Base-by-base conservation (phyloP, 2,329 filamentous ascomycete genomes). In the Claviceps cyperi region DNA sequence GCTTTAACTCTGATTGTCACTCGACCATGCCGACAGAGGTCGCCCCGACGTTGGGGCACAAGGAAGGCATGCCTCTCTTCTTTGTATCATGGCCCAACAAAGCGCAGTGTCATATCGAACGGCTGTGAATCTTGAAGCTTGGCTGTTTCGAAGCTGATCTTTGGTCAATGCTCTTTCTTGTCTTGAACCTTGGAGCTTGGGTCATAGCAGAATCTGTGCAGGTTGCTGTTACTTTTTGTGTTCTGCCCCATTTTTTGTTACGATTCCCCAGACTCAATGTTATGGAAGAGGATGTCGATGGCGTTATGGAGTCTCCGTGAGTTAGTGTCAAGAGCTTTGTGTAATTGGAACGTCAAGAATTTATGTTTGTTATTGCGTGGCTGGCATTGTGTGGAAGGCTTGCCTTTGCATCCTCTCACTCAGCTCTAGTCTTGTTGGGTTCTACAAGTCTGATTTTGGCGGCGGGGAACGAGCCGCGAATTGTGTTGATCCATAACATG, bases 401-500 rank as follows among this genome's bases (percentile, higher is more conserved):
- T 13, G 17, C 5, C 15, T 15, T 32, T 39, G n/a, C 39, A n/a
- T 19, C 39, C 36, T 21, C n/a, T 7, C 36, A 35, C 15, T 13
- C 9, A 24, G 19, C 39, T 43, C 15, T 43, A 43, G 28, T 13
- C 15, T 28, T n/a, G 3, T 39, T 5, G 21, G 15, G 19, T 11
- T 35, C 36, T 41, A 17, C 13, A 43, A 43, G n/a, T 28, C 5
- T 28, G 15, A 43, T 75, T 53, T 62, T 65, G 0, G 56, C 64
- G 0, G 58, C 57, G 62, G 1, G 58, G 5, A 53, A 21, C 24
- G 15, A 45, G 43, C 67, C 2, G 57, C 59, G 1, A 58, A 58
- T 53, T 1, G 56, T 59, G 0, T 59, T 58, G 24, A 22, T 43
- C 6, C 11, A 17, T 37, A 38, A 41, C 22, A 17, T 17, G 19